A percentile compares a stretch with the other conserved stretches of the same genome.
Conservation (phyloP, 768 basidiomycete species). For the Boletus barrowsii region DNA sequence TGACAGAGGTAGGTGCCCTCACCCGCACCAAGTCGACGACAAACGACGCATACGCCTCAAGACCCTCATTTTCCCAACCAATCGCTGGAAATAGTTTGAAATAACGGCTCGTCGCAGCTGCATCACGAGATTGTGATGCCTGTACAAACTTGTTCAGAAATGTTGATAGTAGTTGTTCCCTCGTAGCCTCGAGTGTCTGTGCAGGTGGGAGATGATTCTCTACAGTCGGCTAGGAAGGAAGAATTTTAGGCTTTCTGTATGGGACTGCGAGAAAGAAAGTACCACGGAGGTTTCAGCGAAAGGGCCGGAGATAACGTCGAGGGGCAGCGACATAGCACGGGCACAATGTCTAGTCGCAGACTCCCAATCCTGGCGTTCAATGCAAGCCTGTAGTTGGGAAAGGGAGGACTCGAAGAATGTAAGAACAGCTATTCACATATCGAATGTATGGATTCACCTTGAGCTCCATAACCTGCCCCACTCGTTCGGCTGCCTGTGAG, state of each 20-base stretch:
- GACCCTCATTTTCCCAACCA: constrained; percentile 88
- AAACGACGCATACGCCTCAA: constrained; percentile 90
- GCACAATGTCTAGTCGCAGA: constrained; percentile 88
- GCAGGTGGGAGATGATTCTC: constrained; percentile 83
- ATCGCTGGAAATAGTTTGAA: constrained; percentile 97
- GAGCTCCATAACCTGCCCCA: constrained; percentile 91
- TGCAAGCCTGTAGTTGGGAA: constrained; percentile 51
- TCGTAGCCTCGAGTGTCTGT: constrained; percentile 74
- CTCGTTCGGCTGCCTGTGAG: constrained; percentile 84
- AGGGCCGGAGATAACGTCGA: constrained; percentile 71
- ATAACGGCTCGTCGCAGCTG: constrained; percentile 84
- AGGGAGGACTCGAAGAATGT: constrained; percentile 57
- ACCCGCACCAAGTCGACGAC: constrained; percentile 87
- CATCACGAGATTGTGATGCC: constrained; percentile 79
- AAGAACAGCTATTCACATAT: constrained; percentile 23
- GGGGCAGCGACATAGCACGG: constrained; percentile 82
- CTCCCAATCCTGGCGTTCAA: constrained; percentile 91
- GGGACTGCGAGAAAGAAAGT: constrained; percentile 25
- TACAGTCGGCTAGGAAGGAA: constrained; percentile 70
- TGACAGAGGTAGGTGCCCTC: constrained; percentile 72
- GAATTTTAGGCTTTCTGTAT: not conserved
- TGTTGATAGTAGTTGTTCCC: constrained; percentile 69
- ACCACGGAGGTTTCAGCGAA: constrained; percentile 91
- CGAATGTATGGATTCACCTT: constrained; percentile 52
- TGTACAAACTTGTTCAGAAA: constrained; percentile 80